phyloP scores from a whole-genome alignment of 345 rosid species.

The Bruguiera sexangula region DNA sequence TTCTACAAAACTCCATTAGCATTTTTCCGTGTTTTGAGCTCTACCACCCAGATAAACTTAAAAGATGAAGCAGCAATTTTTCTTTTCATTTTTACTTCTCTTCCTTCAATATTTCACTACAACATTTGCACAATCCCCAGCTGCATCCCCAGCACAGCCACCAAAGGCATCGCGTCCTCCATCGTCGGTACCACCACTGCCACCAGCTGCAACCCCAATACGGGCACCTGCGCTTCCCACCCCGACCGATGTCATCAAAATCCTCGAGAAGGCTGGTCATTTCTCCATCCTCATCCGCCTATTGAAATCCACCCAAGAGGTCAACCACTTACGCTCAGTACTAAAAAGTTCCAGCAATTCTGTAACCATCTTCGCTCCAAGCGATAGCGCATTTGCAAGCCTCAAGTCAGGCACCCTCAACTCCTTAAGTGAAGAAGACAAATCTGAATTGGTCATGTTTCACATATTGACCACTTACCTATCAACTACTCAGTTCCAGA shows the following conservation, averaged over 20 bases:
- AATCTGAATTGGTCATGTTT: constrained; percentile 9
- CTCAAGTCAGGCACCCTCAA: constrained; percentile 14
- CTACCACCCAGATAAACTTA: background rate
- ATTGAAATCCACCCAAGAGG: constrained; percentile 16
- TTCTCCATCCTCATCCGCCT: constrained; percentile 18
- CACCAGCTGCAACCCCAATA: background rate
- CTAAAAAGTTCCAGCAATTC: constrained; percentile 14
- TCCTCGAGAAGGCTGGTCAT: constrained; percentile 24
- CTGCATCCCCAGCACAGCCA: constrained; percentile 1
- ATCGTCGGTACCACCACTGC: background rate
- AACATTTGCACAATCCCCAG: constrained; percentile 20
- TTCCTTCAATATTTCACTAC: constrained; percentile 14
- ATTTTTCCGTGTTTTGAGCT: background rate
- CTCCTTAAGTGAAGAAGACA: constrained; percentile 9
- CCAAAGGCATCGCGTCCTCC: background rate
- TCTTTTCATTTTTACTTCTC: constrained; percentile 1
- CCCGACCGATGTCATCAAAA: constrained; percentile 19
- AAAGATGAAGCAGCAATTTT: constrained; percentile 1
- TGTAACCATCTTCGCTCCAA: constrained; percentile 20
- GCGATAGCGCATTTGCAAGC: constrained; percentile 16
- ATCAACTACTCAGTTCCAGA: constrained; percentile 6
- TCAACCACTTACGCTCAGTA: constrained; percentile 15
- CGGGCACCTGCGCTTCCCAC: constrained; percentile 10
- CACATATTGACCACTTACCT: constrained; percentile 1
- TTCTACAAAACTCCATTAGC: background rate